Evolutionary conservation across 208 protist species (phyloP), one percentile per base, ranked within the genome.

Genomic region (Wallacemonas sp.): DNA sequence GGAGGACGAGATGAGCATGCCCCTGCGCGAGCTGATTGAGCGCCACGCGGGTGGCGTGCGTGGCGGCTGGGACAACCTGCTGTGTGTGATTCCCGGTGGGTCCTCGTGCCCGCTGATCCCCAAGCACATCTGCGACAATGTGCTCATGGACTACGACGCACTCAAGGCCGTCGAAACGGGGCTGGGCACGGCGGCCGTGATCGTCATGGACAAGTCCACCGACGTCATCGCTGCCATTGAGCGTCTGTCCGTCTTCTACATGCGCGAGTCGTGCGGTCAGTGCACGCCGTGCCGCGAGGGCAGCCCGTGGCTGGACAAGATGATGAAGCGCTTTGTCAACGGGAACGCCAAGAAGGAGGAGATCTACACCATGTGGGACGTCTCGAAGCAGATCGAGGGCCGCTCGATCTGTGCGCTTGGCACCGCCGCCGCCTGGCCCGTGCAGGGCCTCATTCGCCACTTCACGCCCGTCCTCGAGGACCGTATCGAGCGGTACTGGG

Each of bases 371-470:
- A 81, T 99, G 39, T 87, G 98, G 56, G 98, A 99, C 79, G 76
- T 99, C 23, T 98, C 93, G 21, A 90, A 92, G 57, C 97, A 99
- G 80, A 99, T 99, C 61, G 98, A 99, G 74, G 98, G 98, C 23
- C 98, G 99, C 68, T 99, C 98, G 0, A 99, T 99, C 85, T 99
- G 98, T 76, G 98, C 98, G 0, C 85, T 99, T 1, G 98, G 98
- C 56, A 98, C 99, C 61, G 98, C 98, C 12, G 98, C 98, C 11
- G 97, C 98, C 23, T 99, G 98, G 98, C 98, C 98, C 47, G 96
- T 99, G 48, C 98, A 99, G 76, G 98, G 98, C 27, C 87, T 99
- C 46, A 98, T 99, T 55, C 85, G 98, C 47, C 96, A 99, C 82
- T 99, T 99, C 76, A 71, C 90, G 19, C 98, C 91, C 2, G 82